Evolutionary conservation across 202 grass and related monocot genomes (phyloP).

Genomic region (Dendrocalamus latiflorus): DNA sequence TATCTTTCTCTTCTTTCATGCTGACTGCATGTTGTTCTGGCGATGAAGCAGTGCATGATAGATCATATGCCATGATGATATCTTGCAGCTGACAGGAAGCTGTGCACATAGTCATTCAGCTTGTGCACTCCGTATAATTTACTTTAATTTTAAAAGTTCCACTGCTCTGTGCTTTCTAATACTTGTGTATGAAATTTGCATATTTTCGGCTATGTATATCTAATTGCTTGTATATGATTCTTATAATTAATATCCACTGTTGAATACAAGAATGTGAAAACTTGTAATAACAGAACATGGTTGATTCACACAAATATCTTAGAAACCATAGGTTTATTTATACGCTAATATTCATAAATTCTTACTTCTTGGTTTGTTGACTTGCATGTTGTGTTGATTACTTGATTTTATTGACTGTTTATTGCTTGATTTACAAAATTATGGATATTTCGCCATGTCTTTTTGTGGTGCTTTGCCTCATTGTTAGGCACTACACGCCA

Average conservation of each 20-base stretch:
- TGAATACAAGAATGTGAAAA: neutral
- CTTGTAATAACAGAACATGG: conserved; percentile 5
- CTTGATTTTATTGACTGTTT: conserved; percentile 16
- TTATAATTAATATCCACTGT: too few species aligned
- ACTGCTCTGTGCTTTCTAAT: neutral
- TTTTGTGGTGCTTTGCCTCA: neutral
- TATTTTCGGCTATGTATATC: neutral
- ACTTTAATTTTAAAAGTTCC: neutral
- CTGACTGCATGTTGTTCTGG: neutral
- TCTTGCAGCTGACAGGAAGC: neutral
- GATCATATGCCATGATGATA: neutral
- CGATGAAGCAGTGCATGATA: neutral
- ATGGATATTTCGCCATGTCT: too few species aligned
- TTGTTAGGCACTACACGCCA: neutral
- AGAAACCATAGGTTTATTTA: conserved; percentile 1
- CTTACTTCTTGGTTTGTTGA: neutral
- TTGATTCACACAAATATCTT: conserved; percentile 7
- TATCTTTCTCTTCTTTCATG: neutral
- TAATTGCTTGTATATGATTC: neutral
- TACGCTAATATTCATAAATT: neutral
- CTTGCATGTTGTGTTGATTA: neutral
- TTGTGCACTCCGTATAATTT: neutral
- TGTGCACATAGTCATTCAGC: neutral
- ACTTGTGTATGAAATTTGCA: neutral
- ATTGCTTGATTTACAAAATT: neutral